A percentile compares a stretch with the other conserved stretches of the same genome.
Evolutionary conservation across 768 basidiomycete genomes (phyloP).

Genomic region (Rubroboletus pulcherrimus): DNA sequence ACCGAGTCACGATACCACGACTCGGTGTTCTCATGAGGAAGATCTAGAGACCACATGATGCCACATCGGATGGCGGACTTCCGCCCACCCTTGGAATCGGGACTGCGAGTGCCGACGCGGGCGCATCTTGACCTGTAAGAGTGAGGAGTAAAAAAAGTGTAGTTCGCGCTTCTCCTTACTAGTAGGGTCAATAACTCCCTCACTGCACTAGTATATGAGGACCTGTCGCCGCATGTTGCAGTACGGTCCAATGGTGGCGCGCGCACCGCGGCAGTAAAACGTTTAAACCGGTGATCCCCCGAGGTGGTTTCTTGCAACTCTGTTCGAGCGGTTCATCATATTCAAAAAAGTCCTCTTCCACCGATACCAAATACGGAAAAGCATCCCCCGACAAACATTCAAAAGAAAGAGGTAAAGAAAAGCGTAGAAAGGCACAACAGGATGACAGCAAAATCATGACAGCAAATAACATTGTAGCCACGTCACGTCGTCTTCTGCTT

Average conservation of each 20-base stretch:
- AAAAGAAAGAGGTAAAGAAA: background rate
- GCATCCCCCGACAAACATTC: background rate
- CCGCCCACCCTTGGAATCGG: background rate
- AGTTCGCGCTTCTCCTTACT: background rate
- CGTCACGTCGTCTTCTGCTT: constrained; percentile 12
- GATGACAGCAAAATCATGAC: background rate
- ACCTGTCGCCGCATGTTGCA: too few relatives aligned
- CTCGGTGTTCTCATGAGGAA: background rate
- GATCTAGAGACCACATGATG: background rate
- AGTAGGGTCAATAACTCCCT: background rate
- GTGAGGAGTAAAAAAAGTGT: background rate
- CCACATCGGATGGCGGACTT: background rate
- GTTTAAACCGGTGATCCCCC: too few relatives aligned
- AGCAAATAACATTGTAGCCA: background rate
- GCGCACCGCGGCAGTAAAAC: too few relatives aligned
- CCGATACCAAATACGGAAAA: background rate
- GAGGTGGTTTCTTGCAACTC: too few relatives aligned
- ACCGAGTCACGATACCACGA: background rate
- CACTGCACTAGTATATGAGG: too few relatives aligned
- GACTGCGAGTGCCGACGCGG: background rate
- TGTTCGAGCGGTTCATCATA: too few relatives aligned
- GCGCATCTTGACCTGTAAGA: background rate
- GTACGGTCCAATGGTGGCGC: too few relatives aligned
- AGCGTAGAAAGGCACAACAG: background rate
- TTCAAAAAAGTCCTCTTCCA: background rate